phyloP scores from a whole-genome alignment of 768 basidiomycete genomes.

The Austroboletus festivus region DNA sequence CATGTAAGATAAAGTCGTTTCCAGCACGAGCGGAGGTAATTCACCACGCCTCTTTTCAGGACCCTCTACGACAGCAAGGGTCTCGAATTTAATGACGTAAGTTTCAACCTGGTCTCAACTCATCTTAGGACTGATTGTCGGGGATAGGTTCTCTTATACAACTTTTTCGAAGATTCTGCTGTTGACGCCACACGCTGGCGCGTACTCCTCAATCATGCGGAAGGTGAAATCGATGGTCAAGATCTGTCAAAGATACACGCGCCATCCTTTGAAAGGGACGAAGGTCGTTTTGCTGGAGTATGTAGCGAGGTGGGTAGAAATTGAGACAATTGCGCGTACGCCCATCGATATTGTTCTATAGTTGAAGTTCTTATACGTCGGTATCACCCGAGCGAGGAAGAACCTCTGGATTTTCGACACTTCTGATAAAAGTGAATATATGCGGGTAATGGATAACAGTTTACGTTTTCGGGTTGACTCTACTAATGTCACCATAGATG shows the following conservation, averaged over 20 bases:
- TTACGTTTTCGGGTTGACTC: background rate
- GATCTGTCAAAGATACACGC: constrained; percentile 23
- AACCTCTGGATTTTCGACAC: constrained; percentile 70
- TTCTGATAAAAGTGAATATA: constrained; percentile 53
- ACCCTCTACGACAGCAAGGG: constrained; percentile 34
- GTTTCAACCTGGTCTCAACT: background rate
- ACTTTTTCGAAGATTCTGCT: constrained; percentile 69
- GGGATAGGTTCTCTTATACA: constrained; percentile 63
- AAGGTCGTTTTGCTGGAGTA: constrained; percentile 48
- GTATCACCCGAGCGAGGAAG: constrained; percentile 64
- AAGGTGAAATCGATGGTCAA: constrained; percentile 17
- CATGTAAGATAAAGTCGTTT: too few relatives aligned
- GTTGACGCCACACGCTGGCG: constrained; percentile 56
- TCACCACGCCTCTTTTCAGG: constrained; percentile 13
- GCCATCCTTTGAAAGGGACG: constrained; percentile 45
- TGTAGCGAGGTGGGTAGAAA: constrained; percentile 51
- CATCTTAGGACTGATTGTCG: background rate
- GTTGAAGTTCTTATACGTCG: constrained; percentile 71
- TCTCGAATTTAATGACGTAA: constrained; percentile 24
- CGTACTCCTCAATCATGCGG: constrained; percentile 45
- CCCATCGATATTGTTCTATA: constrained; percentile 20
- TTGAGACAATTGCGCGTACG: background rate
- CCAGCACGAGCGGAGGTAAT: too few relatives aligned
- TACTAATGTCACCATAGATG: constrained; percentile 31
- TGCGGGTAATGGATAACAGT: constrained; percentile 42